Evolutionary conservation across 495 filamentous ascomycete genomes (phyloP).

Genomic region (Xylaria longipes): DNA sequence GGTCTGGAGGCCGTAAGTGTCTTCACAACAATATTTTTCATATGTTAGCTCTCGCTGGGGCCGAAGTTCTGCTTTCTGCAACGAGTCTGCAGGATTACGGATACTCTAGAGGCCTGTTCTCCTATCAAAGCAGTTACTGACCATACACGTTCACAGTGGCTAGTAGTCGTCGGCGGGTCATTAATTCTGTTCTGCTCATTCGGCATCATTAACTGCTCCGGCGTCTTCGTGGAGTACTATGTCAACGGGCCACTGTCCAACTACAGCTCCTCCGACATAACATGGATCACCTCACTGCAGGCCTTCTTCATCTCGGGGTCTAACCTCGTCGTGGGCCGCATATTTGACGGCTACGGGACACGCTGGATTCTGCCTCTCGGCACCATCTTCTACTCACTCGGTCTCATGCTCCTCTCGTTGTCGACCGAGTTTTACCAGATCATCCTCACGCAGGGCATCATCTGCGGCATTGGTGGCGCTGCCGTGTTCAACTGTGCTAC

Average conservation of each 20-base stretch:
- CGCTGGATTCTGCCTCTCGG: slow-evolving; percentile 64
- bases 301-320: slow-evolving; percentile 46
- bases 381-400: slow-evolving; percentile 68
- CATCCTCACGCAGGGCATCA: slow-evolving; percentile 64
- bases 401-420: slow-evolving; percentile 75
- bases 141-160: slow-evolving; percentile 54
- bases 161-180: slow-evolving; percentile 68
- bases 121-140: neutral
- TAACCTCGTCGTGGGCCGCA: slow-evolving; percentile 61
- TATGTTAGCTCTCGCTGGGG: neutral
- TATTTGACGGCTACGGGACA: slow-evolving; percentile 75
- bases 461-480: slow-evolving; percentile 61
- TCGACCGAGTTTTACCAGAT: slow-evolving; percentile 70
- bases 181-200: slow-evolving; percentile 69
- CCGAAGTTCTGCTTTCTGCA: neutral
- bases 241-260: slow-evolving; percentile 50
- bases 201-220: slow-evolving; percentile 71
- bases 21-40: neutral
- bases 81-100: neutral
- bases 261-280: slow-evolving; percentile 57
- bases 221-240: slow-evolving; percentile 67
- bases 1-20: slow-evolving; percentile 58
- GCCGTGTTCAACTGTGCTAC: slow-evolving; percentile 69
- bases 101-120: neutral
- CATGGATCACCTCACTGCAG: slow-evolving; percentile 64